Evolutionary conservation across 2,329 filamentous ascomycete species (phyloP).

Genomic region (Colletotrichum sp.): DNA sequence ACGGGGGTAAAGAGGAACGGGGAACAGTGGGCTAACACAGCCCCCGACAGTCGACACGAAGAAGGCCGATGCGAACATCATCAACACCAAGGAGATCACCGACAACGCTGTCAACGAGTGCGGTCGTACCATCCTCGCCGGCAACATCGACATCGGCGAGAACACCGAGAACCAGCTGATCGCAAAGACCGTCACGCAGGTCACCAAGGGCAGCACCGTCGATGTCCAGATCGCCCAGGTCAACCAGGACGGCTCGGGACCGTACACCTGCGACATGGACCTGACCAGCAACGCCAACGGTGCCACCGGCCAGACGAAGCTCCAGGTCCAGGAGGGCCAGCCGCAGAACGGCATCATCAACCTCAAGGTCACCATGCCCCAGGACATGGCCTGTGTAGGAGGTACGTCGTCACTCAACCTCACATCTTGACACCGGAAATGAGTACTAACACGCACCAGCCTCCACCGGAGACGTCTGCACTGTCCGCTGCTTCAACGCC

Average conservation of each 20-base stretch:
- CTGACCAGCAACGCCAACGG: conserved; percentile 49
- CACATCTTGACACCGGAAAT: too few species aligned
- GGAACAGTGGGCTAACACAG: conserved; percentile 51
- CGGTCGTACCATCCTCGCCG: conserved; percentile 63
- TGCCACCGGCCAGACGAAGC: conserved; percentile 45
- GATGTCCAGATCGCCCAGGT: conserved; percentile 58
- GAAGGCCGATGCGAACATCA: conserved; percentile 69
- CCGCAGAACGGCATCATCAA: conserved; percentile 60
- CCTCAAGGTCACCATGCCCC: conserved; percentile 59
- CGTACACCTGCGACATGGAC: conserved; percentile 60
- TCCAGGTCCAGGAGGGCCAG: conserved; percentile 61
- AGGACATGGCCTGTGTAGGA: conserved; percentile 53
- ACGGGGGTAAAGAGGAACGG: neutral
- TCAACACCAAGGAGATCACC: conserved; percentile 59
- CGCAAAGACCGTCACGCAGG: conserved; percentile 51
- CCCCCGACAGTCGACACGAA: conserved; percentile 64
- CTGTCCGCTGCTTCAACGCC: conserved; percentile 64
- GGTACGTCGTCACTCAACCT: conserved; percentile 32
- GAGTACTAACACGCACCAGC: conserved; percentile 29
- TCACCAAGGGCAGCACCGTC: conserved; percentile 48
- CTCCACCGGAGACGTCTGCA: conserved; percentile 64
- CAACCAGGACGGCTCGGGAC: conserved; percentile 58
- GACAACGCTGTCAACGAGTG: conserved; percentile 63
- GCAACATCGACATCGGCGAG: conserved; percentile 66
- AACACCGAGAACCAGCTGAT: conserved; percentile 57